Evolutionary conservation across 2,329 filamentous ascomycete genomes (phyloP).

Genomic region (Capronia epimyces): DNA sequence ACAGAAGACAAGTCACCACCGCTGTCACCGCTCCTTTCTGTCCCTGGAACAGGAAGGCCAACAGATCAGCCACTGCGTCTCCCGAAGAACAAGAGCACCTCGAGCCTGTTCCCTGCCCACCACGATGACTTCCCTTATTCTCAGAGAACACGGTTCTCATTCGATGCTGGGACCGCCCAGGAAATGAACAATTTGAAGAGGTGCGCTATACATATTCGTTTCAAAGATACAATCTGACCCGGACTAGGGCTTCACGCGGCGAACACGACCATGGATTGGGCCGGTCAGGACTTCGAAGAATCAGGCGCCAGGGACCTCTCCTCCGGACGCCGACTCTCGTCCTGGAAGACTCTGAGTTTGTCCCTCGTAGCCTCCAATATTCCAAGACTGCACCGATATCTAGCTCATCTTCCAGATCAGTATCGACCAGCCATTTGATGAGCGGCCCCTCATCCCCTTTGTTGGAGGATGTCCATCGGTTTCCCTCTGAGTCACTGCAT

Average conservation of each 20-base stretch:
- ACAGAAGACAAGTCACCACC: constrained; percentile 21
- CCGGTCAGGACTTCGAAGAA: constrained; percentile 81
- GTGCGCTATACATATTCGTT: constrained; percentile 46
- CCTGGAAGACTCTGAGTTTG: constrained; percentile 58
- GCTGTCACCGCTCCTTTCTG: constrained; percentile 17
- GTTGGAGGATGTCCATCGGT: constrained; percentile 80
- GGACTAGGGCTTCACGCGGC: constrained; percentile 68
- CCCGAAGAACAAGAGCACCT: constrained; percentile 47
- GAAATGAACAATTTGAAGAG: constrained; percentile 69
- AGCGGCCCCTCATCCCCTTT: constrained; percentile 65
- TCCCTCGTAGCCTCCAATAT: constrained; percentile 54
- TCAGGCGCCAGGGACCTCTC: constrained; percentile 72
- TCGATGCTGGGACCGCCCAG: constrained; percentile 62
- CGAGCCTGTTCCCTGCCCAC: constrained; percentile 43
- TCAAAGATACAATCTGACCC: constrained; percentile 8
- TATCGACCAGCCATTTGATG: constrained; percentile 43
- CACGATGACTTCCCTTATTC: constrained; percentile 53
- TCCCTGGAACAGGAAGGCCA: constrained; percentile 10
- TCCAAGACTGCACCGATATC: constrained; percentile 67
- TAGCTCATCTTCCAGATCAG: constrained; percentile 46
- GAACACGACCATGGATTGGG: constrained; percentile 86
- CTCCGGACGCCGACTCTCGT: constrained; percentile 58
- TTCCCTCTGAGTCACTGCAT: constrained; percentile 91
- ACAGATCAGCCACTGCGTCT: constrained; percentile 29
- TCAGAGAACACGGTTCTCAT: constrained; percentile 65